These are phyloP conservation scores for Lavandula angustifolia DNA, from an alignment of 257 asterid genomes.

Conservation along the genomic window DNA sequence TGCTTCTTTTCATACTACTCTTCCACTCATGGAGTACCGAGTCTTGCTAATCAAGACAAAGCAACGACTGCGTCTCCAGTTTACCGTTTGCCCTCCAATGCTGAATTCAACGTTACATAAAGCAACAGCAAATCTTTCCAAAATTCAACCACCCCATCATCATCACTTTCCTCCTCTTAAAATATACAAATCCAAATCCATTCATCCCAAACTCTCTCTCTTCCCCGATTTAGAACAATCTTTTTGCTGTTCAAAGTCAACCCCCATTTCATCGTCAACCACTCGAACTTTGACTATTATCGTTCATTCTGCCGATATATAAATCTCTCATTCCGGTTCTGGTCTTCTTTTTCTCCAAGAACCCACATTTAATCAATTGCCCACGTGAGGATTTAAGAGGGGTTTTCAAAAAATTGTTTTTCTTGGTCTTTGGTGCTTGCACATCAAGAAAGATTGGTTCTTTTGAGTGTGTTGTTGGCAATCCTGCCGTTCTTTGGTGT, in stretches of 20 bases:
- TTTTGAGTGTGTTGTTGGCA: too few relatives aligned
- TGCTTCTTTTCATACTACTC: background rate
- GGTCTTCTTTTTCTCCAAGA: slow-evolving; percentile 35
- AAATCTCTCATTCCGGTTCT: slow-evolving; percentile 17
- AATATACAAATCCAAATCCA: background rate
- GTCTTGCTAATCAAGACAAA: slow-evolving; percentile 26
- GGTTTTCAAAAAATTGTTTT: background rate
- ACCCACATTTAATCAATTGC: background rate
- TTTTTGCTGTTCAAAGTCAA: slow-evolving; percentile 35
- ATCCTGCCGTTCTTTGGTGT: too few relatives aligned
- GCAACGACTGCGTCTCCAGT: slow-evolving; percentile 31
- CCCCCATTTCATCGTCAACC: slow-evolving; percentile 28
- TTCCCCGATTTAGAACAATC: too few relatives aligned
- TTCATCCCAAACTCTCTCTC: too few relatives aligned
- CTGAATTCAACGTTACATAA: slow-evolving; percentile 35
- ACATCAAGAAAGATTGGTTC: slow-evolving; percentile 7
- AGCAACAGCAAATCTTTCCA: slow-evolving; percentile 17
- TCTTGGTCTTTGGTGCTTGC: background rate
- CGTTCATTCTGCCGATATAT: too few relatives aligned
- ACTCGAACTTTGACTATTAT: slow-evolving; percentile 24
- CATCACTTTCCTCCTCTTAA: slow-evolving; percentile 4
- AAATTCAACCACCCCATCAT: slow-evolving; percentile 23
- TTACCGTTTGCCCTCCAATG: slow-evolving; percentile 25
- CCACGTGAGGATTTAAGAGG: slow-evolving; percentile 9
- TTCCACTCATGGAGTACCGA: background rate